Evolutionary conservation across 306 rosid genomes (phyloP).

Genomic region (Quercus glauca): DNA sequence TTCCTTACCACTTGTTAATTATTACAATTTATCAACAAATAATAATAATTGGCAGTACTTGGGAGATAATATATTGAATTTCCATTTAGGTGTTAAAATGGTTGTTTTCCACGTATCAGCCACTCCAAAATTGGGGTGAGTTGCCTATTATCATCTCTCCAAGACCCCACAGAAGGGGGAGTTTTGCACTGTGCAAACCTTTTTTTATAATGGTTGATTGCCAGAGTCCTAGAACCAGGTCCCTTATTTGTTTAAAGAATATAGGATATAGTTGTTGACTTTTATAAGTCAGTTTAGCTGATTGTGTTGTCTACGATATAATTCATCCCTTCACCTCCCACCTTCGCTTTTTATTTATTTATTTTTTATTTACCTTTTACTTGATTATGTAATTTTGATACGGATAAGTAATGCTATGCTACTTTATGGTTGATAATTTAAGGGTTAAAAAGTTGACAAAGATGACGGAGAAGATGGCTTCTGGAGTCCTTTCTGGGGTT

Average conservation of each 20-base stretch:
- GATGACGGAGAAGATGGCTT: conserved; percentile 69
- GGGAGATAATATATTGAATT: no score
- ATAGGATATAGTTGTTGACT: background rate
- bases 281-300: no score
- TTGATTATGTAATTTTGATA: background rate
- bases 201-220: background rate
- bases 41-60: no score
- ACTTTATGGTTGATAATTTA: background rate
- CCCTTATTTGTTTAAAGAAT: background rate
- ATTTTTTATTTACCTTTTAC: background rate
- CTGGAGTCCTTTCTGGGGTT: conserved; percentile 74
- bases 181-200: no score
- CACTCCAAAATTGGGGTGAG: no score
- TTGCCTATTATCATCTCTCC: no score
- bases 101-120: no score
- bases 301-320: background rate
- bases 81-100: no score
- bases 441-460: conserved; percentile 58
- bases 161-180: no score
- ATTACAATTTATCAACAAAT: no score
- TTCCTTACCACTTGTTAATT: no score
- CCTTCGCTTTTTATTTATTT: background rate
- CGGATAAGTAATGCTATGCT: background rate
- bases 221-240: background rate
- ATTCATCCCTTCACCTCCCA: background rate